These are phyloP conservation scores for Coemansia sp. DNA, from an alignment of 192 early-diverging fungal species.

Conservation along the genomic window DNA sequence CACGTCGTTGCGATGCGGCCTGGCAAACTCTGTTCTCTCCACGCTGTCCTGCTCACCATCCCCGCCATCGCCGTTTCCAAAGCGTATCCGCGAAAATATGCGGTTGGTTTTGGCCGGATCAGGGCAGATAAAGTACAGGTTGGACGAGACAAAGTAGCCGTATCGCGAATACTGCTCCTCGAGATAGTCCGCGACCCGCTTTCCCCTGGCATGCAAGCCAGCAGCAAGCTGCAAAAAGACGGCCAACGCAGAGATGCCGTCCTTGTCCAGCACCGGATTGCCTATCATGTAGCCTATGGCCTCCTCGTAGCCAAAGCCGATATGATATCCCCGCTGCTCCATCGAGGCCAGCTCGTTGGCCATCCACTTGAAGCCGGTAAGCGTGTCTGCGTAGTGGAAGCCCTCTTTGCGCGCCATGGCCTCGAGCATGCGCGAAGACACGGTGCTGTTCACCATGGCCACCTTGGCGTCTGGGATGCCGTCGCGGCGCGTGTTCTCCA, in stretches of 20 bases:
- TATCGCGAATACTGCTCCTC: constrained; percentile 71
- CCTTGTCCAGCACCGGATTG: constrained; percentile 83
- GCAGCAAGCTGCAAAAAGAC: constrained; percentile 74
- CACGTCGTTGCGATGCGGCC: constrained; percentile 22
- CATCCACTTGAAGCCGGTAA: constrained; percentile 97
- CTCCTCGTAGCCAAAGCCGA: constrained; percentile 89
- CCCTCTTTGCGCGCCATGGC: constrained; percentile 71
- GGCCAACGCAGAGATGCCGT: constrained; percentile 82
- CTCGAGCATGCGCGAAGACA: constrained; percentile 81
- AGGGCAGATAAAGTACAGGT: constrained; percentile 85
- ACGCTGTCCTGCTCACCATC: neutral
- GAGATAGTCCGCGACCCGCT: constrained; percentile 64
- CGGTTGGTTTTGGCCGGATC: constrained; percentile 64
- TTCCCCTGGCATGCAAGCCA: constrained; percentile 61
- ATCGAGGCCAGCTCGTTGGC: constrained; percentile 76
- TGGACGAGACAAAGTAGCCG: constrained; percentile 82
- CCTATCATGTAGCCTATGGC: constrained; percentile 88
- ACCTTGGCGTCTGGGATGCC: constrained; percentile 57
- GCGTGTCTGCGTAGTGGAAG: constrained; percentile 81
- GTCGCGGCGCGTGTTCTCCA: constrained; percentile 54
- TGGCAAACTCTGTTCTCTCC: constrained; percentile 23
- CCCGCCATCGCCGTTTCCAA: constrained; percentile 45
- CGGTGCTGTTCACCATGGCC: constrained; percentile 82
- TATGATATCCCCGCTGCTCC: constrained; percentile 60
- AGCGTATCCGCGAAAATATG: constrained; percentile 84